phyloP scores from a whole-genome alignment of 2,329 filamentous ascomycete species.

The Pseudopyricularia cyperi region DNA sequence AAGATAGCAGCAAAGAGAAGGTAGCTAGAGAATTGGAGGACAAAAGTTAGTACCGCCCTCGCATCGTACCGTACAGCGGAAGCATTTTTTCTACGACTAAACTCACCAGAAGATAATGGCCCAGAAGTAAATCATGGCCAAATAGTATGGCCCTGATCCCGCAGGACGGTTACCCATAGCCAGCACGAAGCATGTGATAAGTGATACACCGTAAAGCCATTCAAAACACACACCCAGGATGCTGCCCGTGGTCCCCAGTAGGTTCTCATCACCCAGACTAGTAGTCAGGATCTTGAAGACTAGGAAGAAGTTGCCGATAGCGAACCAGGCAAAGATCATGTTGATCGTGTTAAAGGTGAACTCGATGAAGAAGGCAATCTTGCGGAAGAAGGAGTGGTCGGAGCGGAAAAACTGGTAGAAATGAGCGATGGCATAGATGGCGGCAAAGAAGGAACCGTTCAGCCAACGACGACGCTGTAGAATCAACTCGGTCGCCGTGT shows the following conservation, averaged over 20 bases:
- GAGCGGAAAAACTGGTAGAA: slow-evolving; percentile 95
- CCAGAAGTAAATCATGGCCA: slow-evolving; percentile 99
- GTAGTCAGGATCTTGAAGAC: slow-evolving; percentile 94
- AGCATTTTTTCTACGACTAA: background rate
- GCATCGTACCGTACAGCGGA: background rate
- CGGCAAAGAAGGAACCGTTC: slow-evolving; percentile 96
- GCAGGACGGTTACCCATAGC: slow-evolving; percentile 89
- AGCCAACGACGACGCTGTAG: slow-evolving; percentile 93
- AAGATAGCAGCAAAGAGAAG: slow-evolving; percentile 90
- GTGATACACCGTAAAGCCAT: slow-evolving; percentile 85
- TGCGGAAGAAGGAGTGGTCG: slow-evolving; percentile 75
- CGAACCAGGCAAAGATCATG: slow-evolving; percentile 99
- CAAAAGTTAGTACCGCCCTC: slow-evolving; percentile 10
- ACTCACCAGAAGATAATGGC: slow-evolving; percentile 80
- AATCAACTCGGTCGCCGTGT: slow-evolving; percentile 87
- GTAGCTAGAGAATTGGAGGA: slow-evolving; percentile 41
- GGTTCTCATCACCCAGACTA: slow-evolving; percentile 55
- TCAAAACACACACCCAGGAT: slow-evolving; percentile 85
- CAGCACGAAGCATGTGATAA: slow-evolving; percentile 90
- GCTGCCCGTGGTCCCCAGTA: slow-evolving; percentile 65
- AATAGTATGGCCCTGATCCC: slow-evolving; percentile 86
- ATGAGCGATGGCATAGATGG: slow-evolving; percentile 87
- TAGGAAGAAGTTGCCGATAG: slow-evolving; percentile 96
- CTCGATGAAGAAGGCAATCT: slow-evolving; percentile 82
- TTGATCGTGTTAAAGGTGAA: slow-evolving; percentile 90